Evolutionary conservation across 768 basidiomycete genomes (phyloP).

Genomic region (Boletus rufocinnamomeus): DNA sequence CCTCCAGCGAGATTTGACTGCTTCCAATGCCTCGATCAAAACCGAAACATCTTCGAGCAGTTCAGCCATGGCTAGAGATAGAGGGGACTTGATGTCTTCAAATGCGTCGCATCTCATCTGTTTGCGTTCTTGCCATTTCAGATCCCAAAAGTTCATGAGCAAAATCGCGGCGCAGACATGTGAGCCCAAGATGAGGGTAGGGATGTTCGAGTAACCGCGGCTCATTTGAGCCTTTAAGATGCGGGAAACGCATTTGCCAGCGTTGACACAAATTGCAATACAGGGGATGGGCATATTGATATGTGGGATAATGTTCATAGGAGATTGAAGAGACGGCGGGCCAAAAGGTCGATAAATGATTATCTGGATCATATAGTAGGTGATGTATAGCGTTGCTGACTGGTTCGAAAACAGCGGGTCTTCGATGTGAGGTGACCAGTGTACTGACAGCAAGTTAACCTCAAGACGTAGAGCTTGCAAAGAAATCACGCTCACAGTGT

Average conservation of each 20-base stretch:
- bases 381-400: constrained; percentile 55
- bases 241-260: constrained; percentile 59
- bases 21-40: constrained; percentile 32
- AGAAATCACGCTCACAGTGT: constrained; percentile 50
- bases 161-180: constrained; percentile 55
- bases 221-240: constrained; percentile 56
- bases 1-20: constrained; percentile 34
- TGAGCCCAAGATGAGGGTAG: constrained; percentile 45
- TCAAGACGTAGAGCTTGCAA: not conserved
- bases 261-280: constrained; percentile 57
- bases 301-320: constrained; percentile 26
- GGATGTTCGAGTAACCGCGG: constrained; percentile 46
- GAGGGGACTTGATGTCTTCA: constrained; percentile 35
- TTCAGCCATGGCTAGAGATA: constrained; percentile 32
- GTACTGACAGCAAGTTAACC: constrained; percentile 39
- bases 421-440: constrained; percentile 56
- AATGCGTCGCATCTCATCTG: constrained; percentile 25
- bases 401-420: constrained; percentile 54
- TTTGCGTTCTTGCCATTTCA: constrained; percentile 47
- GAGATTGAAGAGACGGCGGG: constrained; percentile 38
- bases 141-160: constrained; percentile 59
- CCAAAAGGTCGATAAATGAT: constrained; percentile 73
- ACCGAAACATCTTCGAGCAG: constrained; percentile 32
- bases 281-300: constrained; percentile 47
- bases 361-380: constrained; percentile 65